phyloP scores from a whole-genome alignment of 2,329 filamentous ascomycete species.

The Cordyceps sp. region DNA sequence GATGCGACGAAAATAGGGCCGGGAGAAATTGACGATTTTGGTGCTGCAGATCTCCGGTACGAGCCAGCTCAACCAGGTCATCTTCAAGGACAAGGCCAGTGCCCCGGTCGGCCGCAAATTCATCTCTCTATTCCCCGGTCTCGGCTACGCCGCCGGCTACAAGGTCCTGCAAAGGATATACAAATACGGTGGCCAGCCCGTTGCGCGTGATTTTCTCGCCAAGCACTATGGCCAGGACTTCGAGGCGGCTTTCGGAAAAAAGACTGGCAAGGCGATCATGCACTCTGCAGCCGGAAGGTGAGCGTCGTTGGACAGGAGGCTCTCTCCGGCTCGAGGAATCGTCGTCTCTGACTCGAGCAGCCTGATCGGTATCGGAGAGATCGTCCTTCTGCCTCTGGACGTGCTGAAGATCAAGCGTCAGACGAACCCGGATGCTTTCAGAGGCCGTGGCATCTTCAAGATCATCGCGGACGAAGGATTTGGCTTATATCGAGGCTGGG shows the following conservation, averaged over 20 bases:
- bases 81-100: conserved; percentile 78
- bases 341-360: conserved; percentile 21
- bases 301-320: conserved; percentile 6
- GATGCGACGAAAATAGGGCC: background rate
- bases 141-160: conserved; percentile 95
- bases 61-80: conserved; percentile 66
- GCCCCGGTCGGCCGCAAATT: conserved; percentile 64
- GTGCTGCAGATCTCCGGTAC: conserved; percentile 13
- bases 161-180: conserved; percentile 95
- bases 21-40: background rate
- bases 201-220: conserved; percentile 77
- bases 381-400: conserved; percentile 84
- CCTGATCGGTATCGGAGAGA: conserved; percentile 93
- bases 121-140: conserved; percentile 86
- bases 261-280: conserved; percentile 96
- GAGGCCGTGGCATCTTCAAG: conserved; percentile 74
- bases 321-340: background rate
- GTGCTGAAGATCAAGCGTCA: conserved; percentile 99
- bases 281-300: conserved; percentile 88
- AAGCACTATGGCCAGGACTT: conserved; percentile 69
- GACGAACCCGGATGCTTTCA: conserved; percentile 96
- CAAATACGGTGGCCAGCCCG: conserved; percentile 96
- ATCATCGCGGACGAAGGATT: conserved; percentile 92
- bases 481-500: conserved; percentile 87
- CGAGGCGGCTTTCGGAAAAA: conserved; percentile 81